Percentiles rank a stretch among this genome's conserved stretches.
These are phyloP conservation scores for Phlebiopsis flavidoalba DNA, from an alignment of 768 basidiomycete species.

Conservation along the genomic window DNA sequence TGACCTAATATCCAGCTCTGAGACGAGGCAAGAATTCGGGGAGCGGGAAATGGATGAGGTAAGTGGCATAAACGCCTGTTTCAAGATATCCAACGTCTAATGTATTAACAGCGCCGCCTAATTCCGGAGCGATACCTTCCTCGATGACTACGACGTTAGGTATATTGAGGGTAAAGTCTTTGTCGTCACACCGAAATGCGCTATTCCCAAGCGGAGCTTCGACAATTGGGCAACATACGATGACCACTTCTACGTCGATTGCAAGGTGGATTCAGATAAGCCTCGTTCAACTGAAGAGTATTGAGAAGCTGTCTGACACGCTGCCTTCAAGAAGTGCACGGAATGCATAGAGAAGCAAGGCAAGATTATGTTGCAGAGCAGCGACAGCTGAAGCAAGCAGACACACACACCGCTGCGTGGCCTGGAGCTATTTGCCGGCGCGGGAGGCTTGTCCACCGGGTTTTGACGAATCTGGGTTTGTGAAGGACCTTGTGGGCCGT, in stretches of 20 bases:
- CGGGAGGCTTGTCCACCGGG: slow-evolving; percentile 70
- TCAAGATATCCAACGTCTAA: neutral
- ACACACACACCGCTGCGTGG: slow-evolving; percentile 23
- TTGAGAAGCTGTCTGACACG: neutral
- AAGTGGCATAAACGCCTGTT: neutral
- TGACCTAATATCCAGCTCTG: neutral
- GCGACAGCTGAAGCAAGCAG: slow-evolving; percentile 40
- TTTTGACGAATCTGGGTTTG: slow-evolving; percentile 54
- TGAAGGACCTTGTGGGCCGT: slow-evolving; percentile 69
- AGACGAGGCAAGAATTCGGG: neutral
- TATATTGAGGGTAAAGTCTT: slow-evolving; percentile 53
- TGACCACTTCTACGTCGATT: slow-evolving; percentile 57
- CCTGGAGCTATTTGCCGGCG: slow-evolving; percentile 70
- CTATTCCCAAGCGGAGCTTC: slow-evolving; percentile 11
- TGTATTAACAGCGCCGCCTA: neutral
- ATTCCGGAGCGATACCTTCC: neutral
- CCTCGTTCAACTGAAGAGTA: neutral
- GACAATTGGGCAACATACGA: slow-evolving; percentile 44
- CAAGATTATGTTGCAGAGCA: slow-evolving; percentile 23
- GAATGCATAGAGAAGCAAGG: slow-evolving; percentile 35
- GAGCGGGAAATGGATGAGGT: slow-evolving; percentile 5
- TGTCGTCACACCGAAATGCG: slow-evolving; percentile 28
- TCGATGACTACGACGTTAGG: slow-evolving; percentile 21
- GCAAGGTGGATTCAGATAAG: slow-evolving; percentile 16
- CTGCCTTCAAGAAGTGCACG: slow-evolving; percentile 32